phyloP scores from a whole-genome alignment of 495 filamentous ascomycete species.

The Aspergillus asperescens region DNA sequence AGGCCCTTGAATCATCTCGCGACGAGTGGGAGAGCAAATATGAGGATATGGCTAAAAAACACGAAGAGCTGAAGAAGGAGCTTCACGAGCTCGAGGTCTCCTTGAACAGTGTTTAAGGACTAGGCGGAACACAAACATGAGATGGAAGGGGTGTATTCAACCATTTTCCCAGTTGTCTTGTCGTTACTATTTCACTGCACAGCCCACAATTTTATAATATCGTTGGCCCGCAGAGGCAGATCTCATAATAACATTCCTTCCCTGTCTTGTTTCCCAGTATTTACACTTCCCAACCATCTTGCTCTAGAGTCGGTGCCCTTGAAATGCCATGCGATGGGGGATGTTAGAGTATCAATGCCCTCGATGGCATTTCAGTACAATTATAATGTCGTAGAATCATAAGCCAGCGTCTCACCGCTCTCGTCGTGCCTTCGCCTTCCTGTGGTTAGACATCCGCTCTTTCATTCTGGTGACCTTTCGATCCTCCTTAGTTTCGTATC shows the following conservation, averaged over 20 bases:
- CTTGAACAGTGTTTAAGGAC: conserved; percentile 79
- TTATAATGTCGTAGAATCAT: background rate
- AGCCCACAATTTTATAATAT: conserved; percentile 22
- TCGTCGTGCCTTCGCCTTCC: conserved; percentile 42
- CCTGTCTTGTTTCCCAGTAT: conserved; percentile 14
- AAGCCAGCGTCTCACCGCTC: conserved; percentile 25
- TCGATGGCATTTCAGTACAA: background rate
- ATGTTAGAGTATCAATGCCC: background rate
- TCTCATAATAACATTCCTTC: conserved; percentile 20
- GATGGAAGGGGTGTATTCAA: conserved; percentile 30
- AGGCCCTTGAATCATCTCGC: conserved; percentile 81
- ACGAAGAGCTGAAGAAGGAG: conserved; percentile 78
- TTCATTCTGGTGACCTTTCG: conserved; percentile 62
- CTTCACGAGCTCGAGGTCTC: conserved; percentile 81
- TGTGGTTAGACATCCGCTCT: conserved; percentile 56
- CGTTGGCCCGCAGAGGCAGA: conserved; percentile 23
- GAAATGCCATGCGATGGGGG: conserved; percentile 12
- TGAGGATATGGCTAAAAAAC: conserved; percentile 91
- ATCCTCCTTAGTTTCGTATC: conserved; percentile 82
- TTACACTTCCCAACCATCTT: conserved; percentile 13
- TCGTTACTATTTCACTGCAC: conserved; percentile 25
- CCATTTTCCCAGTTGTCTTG: conserved; percentile 27
- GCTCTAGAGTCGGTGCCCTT: conserved; percentile 16
- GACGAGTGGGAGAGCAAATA: conserved; percentile 95
- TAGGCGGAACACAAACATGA: conserved; percentile 21